These are phyloP conservation scores for Trametopsis cervina DNA, from an alignment of 768 basidiomycete genomes.

Conservation along the genomic window DNA sequence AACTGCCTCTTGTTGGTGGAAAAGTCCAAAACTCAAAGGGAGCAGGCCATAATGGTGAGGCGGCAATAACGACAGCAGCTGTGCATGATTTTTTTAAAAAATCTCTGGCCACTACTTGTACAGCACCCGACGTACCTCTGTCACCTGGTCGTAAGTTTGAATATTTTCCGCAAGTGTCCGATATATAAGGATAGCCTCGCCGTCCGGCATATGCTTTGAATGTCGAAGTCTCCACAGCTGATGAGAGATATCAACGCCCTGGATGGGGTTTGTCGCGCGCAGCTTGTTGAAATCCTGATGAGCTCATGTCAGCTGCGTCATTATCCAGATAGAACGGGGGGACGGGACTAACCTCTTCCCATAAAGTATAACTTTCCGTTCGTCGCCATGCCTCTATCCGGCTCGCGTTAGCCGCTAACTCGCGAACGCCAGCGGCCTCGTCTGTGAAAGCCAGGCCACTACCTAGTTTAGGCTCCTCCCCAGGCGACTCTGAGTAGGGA, in stretches of 20 bases:
- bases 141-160: conserved; percentile 79
- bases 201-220: conserved; percentile 61
- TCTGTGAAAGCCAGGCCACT: conserved; percentile 78
- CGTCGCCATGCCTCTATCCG: conserved; percentile 92
- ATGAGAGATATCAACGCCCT: conserved; percentile 78
- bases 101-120: neutral
- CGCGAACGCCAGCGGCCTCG: conserved; percentile 55
- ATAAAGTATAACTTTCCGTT: conserved; percentile 75
- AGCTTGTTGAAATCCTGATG: conserved; percentile 61
- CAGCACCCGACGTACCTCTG: conserved; percentile 72
- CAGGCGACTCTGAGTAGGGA: conserved; percentile 40
- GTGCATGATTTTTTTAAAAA: conserved; percentile 6
- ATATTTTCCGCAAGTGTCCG: conserved; percentile 64
- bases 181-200: conserved; percentile 72
- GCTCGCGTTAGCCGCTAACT: conserved; percentile 68
- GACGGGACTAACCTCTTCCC: conserved; percentile 46
- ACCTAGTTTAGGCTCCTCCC: conserved; percentile 50
- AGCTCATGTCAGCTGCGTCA: conserved; percentile 8
- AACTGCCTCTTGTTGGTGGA: conserved; percentile 76
- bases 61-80: conserved; percentile 79
- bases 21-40: conserved; percentile 82
- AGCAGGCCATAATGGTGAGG: conserved; percentile 77
- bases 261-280: conserved; percentile 51
- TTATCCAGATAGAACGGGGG: neutral
- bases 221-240: conserved; percentile 79